Evolutionary conservation across 441 rosid species (phyloP).

Genomic region (Gossypium davidsonii): DNA sequence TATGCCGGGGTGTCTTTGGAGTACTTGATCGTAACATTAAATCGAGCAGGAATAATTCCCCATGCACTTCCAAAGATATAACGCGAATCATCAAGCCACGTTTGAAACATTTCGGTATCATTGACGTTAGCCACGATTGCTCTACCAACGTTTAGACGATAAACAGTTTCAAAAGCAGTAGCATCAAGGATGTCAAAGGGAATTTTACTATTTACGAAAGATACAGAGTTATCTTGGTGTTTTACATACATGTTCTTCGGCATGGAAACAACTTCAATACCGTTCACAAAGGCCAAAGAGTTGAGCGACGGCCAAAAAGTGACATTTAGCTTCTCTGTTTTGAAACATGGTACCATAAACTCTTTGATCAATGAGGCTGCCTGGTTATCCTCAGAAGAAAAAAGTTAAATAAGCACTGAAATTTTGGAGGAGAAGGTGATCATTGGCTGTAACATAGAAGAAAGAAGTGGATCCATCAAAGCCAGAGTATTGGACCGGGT

Average conservation of each 20-base stretch:
- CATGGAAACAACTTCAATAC: not conserved
- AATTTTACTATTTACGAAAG: not conserved
- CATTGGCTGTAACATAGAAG: conserved; percentile 11
- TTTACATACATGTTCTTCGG: not conserved
- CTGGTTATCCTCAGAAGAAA: no score
- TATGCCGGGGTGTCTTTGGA: not conserved
- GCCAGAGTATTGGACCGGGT: not conserved
- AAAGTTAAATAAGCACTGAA: no score
- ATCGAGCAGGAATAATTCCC: not conserved
- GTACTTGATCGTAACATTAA: not conserved
- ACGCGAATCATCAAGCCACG: not conserved
- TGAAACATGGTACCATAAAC: no score
- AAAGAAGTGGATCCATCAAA: conserved; percentile 4
- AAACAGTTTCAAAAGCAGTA: not conserved
- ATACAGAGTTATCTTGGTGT: not conserved
- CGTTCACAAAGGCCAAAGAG: no score
- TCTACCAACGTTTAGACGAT: not conserved
- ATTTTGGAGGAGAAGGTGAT: no score
- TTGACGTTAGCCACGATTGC: not conserved
- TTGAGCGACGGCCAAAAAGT: no score
- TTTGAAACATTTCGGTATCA: conserved; percentile 13
- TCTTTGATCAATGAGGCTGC: no score
- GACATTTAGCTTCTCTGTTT: no score
- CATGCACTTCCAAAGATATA: not conserved
- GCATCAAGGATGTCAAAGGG: not conserved